phyloP scores from a whole-genome alignment of 2,329 filamentous ascomycete species.

The Alternaria triticimaculans region DNA sequence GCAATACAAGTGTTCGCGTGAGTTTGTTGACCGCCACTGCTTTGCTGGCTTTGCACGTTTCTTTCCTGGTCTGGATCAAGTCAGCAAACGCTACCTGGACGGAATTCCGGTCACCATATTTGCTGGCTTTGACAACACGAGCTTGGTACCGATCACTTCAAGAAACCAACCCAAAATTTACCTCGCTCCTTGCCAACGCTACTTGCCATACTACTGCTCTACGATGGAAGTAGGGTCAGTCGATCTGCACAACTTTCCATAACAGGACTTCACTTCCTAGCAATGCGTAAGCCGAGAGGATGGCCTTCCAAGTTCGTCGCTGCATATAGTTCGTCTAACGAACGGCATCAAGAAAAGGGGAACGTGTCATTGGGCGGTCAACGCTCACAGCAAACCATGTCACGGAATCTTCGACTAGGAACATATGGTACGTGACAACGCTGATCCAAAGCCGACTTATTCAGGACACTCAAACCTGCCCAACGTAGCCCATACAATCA shows the following conservation, averaged over 20 bases:
- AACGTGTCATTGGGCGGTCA: not conserved
- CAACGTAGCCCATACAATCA: not conserved
- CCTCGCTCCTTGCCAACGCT: not conserved
- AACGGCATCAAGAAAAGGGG: not conserved
- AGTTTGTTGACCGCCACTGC: not conserved
- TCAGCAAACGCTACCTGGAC: not conserved
- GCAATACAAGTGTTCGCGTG: not conserved
- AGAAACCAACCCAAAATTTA: not conserved
- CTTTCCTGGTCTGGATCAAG: not conserved
- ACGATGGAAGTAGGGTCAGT: no score
- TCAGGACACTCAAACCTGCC: not conserved
- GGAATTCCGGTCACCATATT: not conserved
- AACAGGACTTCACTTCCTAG: not conserved
- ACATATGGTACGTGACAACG: not conserved
- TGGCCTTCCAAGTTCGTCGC: not conserved
- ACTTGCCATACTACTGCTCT: no score
- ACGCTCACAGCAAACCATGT: fast-evolving
- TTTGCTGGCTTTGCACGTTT: not conserved
- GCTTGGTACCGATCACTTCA: not conserved
- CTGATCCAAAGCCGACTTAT: no score
- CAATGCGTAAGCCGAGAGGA: not conserved
- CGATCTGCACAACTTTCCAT: not conserved
- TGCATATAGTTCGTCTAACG: not conserved
- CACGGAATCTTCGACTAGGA: no score
- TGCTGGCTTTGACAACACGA: not conserved